Conservation (phyloP, 805 yeast genomes). For the Metschnikowia hibisci region DNA sequence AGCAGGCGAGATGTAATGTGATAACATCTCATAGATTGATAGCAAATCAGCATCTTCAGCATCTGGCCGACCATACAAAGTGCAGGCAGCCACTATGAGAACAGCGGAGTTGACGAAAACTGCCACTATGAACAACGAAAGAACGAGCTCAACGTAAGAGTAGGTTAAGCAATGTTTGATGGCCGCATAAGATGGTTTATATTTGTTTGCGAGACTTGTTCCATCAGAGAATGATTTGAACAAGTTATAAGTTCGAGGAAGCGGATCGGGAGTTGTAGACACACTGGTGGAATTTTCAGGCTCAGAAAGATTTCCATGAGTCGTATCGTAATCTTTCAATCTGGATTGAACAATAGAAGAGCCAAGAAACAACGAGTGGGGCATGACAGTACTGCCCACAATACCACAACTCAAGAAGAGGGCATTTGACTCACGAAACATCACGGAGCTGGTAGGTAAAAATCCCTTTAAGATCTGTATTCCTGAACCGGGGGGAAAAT, state of each 20-base stretch:
- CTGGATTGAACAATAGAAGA: conserved; percentile 43
- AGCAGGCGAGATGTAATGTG: conserved; percentile 41
- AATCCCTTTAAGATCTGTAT: conserved; percentile 59
- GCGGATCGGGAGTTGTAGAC: conserved; percentile 5
- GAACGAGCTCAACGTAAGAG: conserved; percentile 37
- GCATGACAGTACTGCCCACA: conserved; percentile 47
- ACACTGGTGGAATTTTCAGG: background rate
- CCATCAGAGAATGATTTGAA: conserved; percentile 28
- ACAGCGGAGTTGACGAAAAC: conserved; percentile 44
- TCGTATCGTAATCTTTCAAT: conserved; percentile 38
- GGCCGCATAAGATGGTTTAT: conserved; percentile 41
- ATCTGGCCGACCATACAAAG: conserved; percentile 41
- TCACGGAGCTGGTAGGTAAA: conserved; percentile 46
- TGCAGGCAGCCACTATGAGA: conserved; percentile 42
- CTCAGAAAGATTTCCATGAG: conserved; percentile 23
- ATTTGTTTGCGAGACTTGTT: conserved; percentile 27
- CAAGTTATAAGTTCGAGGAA: conserved; percentile 18
- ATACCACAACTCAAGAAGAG: conserved; percentile 43
- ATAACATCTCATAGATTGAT: conserved; percentile 43
- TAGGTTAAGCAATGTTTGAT: conserved; percentile 39
- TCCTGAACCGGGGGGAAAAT: conserved; percentile 50
- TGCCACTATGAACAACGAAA: conserved; percentile 40
- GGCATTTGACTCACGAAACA: conserved; percentile 36
- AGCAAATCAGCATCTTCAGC: conserved; percentile 45
- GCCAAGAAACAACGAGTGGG: conserved; percentile 43